Evolutionary conservation across 768 basidiomycete species (phyloP), one percentile per base, ranked within the genome.

Genomic region (Amanita phalloides): DNA sequence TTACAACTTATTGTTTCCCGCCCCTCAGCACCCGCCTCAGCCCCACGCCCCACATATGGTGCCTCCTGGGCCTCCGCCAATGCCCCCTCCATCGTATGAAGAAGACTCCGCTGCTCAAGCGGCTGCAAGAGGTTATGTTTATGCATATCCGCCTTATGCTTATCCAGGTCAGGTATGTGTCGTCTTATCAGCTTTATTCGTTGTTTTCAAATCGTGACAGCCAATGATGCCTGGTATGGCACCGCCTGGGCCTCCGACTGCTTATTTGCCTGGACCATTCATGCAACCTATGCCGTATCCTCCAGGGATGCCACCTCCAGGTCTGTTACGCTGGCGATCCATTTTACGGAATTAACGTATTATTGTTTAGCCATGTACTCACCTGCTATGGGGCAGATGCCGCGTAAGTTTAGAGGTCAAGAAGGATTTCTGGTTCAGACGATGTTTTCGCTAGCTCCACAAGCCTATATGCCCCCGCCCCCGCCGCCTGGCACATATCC

Each of bases 231-330:
- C 82, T 49, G 86, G 86, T 45, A 88, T 90, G 82, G 75, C 75
- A 7, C 86, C 88, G 26, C 84, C 84, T 46, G 78, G 74, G 26
- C 87, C 87, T 20, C 88, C 86, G 51, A 84, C 83, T 32, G 74
- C 80, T 46, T 91, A 86, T 64, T 87, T 90, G 68, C 84, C 81
- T 53, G 75, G 74, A 17, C 89, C 82, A 2, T 90, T 84, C 60
- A 88, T 91, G 83, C 87, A 84, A 63, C 86, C 75, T 41, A 90
- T 92, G 82, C 82, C 77, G 13, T 91, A 90, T 65, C 86, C 86
- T 30, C 85, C 82, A 23, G 71, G 70, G 54, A 88, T 90, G 77
- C 86, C 79, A 20, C 86, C 82, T 54, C 86, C 88, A 53, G 84
- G 86, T 77, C 58, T 69, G 58, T 64, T 21, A 38, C 9, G 49